Conservation (phyloP, 2,329 filamentous ascomycete species). For the Chlorencoelia australis region DNA sequence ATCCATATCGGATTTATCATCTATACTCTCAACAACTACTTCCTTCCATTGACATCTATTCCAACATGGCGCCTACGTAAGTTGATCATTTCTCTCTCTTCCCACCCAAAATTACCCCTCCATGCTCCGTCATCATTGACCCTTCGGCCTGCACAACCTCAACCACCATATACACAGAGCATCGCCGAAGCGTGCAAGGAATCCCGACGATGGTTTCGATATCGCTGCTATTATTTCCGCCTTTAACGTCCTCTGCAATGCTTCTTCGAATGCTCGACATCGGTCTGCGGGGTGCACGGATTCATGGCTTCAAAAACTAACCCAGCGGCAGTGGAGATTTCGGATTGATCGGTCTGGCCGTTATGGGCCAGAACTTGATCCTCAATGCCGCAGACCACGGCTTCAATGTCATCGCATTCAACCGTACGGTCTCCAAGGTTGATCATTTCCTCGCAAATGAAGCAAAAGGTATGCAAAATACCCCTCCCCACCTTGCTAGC, state of each 20-base stretch:
- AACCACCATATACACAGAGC: no score
- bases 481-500: no score
- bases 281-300: no score
- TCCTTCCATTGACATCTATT: background rate
- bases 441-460: constrained; percentile 87
- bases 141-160: background rate
- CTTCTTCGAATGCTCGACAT: no score
- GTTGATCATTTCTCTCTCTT: no score
- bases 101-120: constrained; percentile 15
- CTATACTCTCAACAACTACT: background rate
- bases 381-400: constrained; percentile 83
- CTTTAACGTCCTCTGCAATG: no score
- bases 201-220: no score
- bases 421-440: constrained; percentile 98
- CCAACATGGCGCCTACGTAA: background rate
- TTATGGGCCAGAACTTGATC: constrained; percentile 86
- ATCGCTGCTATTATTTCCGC: no score
- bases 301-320: no score
- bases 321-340: constrained; percentile 50
- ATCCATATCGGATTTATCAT: background rate
- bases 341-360: constrained; percentile 85
- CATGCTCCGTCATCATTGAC: constrained; percentile 22
- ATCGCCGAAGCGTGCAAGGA: no score
- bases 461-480: constrained; percentile 55
- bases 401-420: constrained; percentile 96